These are phyloP conservation scores for Castanea mollissima DNA, from an alignment of 306 rosid species.

Conservation along the genomic window DNA sequence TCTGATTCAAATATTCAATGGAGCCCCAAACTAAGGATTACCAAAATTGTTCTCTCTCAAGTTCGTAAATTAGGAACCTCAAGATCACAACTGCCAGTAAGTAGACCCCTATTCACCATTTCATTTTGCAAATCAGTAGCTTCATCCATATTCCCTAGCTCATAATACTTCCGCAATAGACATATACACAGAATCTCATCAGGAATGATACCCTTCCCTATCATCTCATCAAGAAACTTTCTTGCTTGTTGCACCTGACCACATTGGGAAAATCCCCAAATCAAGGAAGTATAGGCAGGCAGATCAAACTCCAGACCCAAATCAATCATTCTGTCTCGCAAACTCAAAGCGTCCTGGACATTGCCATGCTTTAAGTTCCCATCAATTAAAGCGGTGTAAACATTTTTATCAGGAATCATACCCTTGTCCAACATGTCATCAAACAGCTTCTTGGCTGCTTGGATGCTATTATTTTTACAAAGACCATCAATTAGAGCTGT, in stretches of 20 bases:
- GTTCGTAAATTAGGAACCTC: conserved; percentile 37
- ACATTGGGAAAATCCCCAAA: conserved; percentile 69
- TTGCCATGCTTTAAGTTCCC: conserved; percentile 84
- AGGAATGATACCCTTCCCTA: conserved; percentile 64
- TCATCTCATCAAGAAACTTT: conserved; percentile 71
- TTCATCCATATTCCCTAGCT: conserved; percentile 63
- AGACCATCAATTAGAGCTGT: conserved; percentile 88
- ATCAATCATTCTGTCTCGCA: conserved; percentile 62
- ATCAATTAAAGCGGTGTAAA: conserved; percentile 76
- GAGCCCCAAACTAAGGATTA: conserved; percentile 10
- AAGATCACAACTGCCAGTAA: conserved; percentile 29
- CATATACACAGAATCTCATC: conserved; percentile 66
- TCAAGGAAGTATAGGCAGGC: conserved; percentile 72
- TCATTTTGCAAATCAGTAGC: conserved; percentile 65
- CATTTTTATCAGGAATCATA: conserved; percentile 73
- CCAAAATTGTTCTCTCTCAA: conserved; percentile 32
- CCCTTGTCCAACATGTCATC: conserved; percentile 75
- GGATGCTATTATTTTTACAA: conserved; percentile 59
- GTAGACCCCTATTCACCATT: conserved; percentile 57
- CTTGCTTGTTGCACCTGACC: conserved; percentile 72
- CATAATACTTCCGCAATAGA: conserved; percentile 61
- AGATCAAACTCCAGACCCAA: conserved; percentile 75
- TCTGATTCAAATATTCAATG: not conserved
- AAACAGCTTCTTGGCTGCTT: conserved; percentile 69
- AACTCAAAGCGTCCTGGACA: conserved; percentile 68